Base-by-base conservation (phyloP, 129 eudicot genomes). In the Lactuca saligna region DNA sequence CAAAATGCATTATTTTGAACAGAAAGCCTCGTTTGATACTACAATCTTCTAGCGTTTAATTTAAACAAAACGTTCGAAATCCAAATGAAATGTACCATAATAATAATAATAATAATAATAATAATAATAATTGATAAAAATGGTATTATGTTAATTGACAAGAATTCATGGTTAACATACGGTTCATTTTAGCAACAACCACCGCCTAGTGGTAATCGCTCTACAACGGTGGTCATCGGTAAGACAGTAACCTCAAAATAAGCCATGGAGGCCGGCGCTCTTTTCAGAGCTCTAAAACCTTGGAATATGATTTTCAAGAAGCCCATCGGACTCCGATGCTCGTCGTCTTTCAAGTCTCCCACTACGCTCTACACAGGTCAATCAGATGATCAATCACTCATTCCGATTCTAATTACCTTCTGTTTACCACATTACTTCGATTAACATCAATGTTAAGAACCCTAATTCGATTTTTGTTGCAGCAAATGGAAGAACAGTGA, bases 211-310 rank as follows among this genome's bases (percentile, higher is more conserved):
- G 68, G 65, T 76, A 33, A 49, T 66, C 82, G 73, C 64, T 54
- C 17, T 37, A 57, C 57, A 53, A 37, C 33, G 65, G 57, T 54
- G 63, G 67, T 33, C n/a, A 14, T 35, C 20, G n/a, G n/a, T n/a
- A n/a, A n/a, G n/a, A n/a, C n/a, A 66, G 31, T 35, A 54, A 70
- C 25, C 71, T 46, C 41, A 48, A 51, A 12, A 6, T 7, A 8
- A 63, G 37, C 46, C 63, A 82, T 79, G 95, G 90, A 87, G 55
- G 87, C 80, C 50, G 75, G 76, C 56, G 49, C 76, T 70, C 51
- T 83, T 38, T 42, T 84, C 71, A 76, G 86, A 75, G 77, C 83
- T 65, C 66, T 84, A 17, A 84, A 82, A 54, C 88, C 84, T 69
- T 76, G 71, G 62, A 79, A 76, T 73, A 54, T 66, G 17, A 63